Conservation (phyloP, 2,329 filamentous ascomycete species). For the Sporothrix luriei region DNA sequence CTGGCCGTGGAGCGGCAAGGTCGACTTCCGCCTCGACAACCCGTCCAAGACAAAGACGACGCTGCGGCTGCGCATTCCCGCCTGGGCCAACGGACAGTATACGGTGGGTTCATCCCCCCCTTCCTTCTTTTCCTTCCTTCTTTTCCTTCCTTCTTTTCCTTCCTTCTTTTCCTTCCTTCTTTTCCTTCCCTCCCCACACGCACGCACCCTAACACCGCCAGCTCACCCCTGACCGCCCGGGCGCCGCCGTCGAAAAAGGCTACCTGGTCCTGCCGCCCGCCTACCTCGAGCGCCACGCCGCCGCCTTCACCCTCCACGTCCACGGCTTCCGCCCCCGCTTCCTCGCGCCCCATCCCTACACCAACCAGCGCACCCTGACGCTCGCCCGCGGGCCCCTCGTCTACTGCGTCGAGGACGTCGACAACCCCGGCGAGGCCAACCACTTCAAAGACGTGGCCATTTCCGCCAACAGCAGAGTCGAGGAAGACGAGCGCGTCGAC, state of each 20-base stretch:
- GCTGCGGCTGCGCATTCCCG: neutral
- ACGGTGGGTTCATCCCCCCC: no score
- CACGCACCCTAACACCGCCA: neutral
- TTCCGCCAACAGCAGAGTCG: neutral
- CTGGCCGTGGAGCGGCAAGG: neutral
- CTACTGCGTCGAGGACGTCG: slow-evolving; percentile 21
- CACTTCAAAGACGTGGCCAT: slow-evolving; percentile 17
- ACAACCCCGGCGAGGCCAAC: slow-evolving; percentile 10
- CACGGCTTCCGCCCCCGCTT: slow-evolving; percentile 6
- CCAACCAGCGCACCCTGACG: slow-evolving; percentile 4
- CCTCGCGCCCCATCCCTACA: slow-evolving; percentile 13
- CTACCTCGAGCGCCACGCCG: neutral
- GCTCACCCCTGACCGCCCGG: neutral
- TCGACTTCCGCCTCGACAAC: neutral
- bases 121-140: no score
- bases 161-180: no score
- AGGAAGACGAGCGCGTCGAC: slow-evolving; percentile 9
- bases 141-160: no score
- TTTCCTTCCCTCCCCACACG: no score
- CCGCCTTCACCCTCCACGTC: neutral
- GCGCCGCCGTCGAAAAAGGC: neutral
- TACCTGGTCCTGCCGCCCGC: slow-evolving; percentile 11
- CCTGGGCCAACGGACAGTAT: neutral
- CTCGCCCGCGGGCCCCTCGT: slow-evolving; percentile 16
- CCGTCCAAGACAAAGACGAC: neutral